Evolutionary conservation across 495 filamentous ascomycete species (phyloP), one percentile per base, ranked within the genome.

Genomic region (Penicillium coffeae): DNA sequence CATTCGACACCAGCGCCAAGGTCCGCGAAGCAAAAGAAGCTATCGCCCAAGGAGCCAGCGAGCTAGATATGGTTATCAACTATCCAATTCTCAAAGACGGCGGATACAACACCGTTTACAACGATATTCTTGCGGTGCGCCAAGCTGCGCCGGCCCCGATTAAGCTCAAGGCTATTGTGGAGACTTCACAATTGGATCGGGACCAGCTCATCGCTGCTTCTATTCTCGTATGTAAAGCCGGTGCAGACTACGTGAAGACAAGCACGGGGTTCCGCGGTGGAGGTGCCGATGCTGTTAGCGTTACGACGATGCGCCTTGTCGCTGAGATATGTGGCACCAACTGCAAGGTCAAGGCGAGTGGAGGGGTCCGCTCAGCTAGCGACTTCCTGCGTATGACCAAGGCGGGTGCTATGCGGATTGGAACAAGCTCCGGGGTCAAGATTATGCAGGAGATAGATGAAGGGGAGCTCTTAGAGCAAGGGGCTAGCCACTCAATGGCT

Each of bases 61-160:
- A 88, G 55, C 69, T 87, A 13, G 85, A 88, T 55, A 80, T 86
- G 73, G 85, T 88, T 10, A 71, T 87, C 43, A 82, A 85, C 41
- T 76, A 81, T 51, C 63, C 65, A 3, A 65, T 75, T 8, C 65
- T 87, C 16, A 78, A 79, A 48, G 42, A 64, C 1, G 63, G 69
- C 10, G 50, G 66, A 18, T 86, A 83, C 62, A 52, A 47, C 3
- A 62, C 67, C 8, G 73, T 86, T 38, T 86, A 77, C 65, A 59
- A 61, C 18, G 85, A 87, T 50, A 67, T 87, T 30, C 57, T 66
- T 19, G 74, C 76, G 5, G 74, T 87, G 35, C 74, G 74, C 12
- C 68, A 70, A 3, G 74, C 76, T 15, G 77, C 76, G 15, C 71
- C 72, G 8, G 43, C 66, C 21, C 74, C 76, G 22, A 62, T 72